Percentiles rank a stretch among this genome's conserved stretches.
These are phyloP conservation scores for Amylocystis lapponica DNA, from an alignment of 768 basidiomycete genomes.

Conservation along the genomic window DNA sequence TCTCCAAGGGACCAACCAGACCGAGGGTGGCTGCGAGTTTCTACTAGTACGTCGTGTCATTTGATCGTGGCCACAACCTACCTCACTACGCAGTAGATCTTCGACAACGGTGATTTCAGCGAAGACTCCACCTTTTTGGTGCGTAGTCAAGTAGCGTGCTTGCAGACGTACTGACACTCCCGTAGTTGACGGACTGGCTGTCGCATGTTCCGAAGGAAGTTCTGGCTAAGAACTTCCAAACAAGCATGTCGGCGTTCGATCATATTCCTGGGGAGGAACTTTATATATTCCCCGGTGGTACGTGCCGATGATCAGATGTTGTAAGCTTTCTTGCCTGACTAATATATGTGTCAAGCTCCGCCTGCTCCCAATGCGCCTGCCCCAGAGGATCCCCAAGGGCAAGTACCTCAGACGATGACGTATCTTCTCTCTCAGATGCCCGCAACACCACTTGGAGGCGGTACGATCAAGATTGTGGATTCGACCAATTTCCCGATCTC, in stretches of 20 bases:
- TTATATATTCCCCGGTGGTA: constrained; percentile 47
- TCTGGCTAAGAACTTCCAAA: constrained; percentile 60
- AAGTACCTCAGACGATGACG: constrained; percentile 44
- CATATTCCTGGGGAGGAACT: constrained; percentile 48
- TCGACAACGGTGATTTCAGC: constrained; percentile 47
- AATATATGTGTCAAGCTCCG: constrained; percentile 6
- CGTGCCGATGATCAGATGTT: constrained; percentile 3
- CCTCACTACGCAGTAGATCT: constrained; percentile 17
- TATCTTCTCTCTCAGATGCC: constrained; percentile 47
- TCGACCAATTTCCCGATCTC: constrained; percentile 46
- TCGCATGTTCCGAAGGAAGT: constrained; percentile 55
- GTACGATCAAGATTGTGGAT: constrained; percentile 57
- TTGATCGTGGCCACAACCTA: background rate
- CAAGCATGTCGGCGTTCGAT: constrained; percentile 41
- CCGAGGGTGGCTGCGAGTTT: constrained; percentile 47
- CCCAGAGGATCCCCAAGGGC: constrained; percentile 41
- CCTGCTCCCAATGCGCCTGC: constrained; percentile 30
- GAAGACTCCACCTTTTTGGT: constrained; percentile 46
- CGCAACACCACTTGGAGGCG: constrained; percentile 41
- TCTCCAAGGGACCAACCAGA: constrained; percentile 40
- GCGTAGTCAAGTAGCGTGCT: background rate
- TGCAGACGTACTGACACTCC: constrained; percentile 31
- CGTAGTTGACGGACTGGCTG: constrained; percentile 55
- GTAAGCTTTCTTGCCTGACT: too few relatives aligned
- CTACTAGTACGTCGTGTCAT: constrained; percentile 40